phyloP scores from a whole-genome alignment of 192 early-diverging fungal genomes.

The Rhizoclosmatium globosum region DNA sequence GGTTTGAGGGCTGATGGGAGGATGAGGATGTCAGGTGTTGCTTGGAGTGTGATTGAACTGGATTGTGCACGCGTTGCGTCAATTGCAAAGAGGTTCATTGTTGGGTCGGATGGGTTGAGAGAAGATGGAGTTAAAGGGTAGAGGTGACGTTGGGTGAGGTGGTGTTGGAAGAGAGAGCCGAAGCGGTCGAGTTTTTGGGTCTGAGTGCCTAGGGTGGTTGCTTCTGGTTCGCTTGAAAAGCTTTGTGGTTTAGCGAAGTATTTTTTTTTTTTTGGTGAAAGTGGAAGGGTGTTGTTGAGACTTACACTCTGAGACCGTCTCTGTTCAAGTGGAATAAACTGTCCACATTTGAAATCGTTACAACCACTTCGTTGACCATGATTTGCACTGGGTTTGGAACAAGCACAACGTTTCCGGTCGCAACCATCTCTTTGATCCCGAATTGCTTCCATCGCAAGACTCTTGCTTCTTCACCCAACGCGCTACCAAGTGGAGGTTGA shows the following conservation, averaged over 20 bases:
- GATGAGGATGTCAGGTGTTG: conserved; percentile 86
- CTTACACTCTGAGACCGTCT: conserved; percentile 60
- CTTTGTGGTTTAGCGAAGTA: background rate
- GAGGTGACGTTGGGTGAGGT: conserved; percentile 83
- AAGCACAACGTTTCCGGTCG: conserved; percentile 39
- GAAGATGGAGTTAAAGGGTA: conserved; percentile 82
- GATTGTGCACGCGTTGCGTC: conserved; percentile 43
- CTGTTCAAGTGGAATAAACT: conserved; percentile 73
- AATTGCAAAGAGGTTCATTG: conserved; percentile 41
- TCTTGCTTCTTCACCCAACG: conserved; percentile 21
- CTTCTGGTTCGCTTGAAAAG: background rate
- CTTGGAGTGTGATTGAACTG: conserved; percentile 61
- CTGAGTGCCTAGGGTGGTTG: background rate
- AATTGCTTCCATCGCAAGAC: conserved; percentile 33
- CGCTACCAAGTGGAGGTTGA: conserved; percentile 75
- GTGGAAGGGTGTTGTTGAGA: conserved; percentile 31
- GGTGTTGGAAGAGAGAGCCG: conserved; percentile 74
- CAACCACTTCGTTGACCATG: conserved; percentile 80
- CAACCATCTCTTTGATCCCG: conserved; percentile 35
- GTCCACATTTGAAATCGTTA: conserved; percentile 83
- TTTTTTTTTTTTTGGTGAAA: too few relatives aligned
- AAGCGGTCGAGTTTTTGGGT: conserved; percentile 68
- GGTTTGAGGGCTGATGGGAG: conserved; percentile 76
- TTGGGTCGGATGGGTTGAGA: background rate
- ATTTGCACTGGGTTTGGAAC: conserved; percentile 87